Evolutionary conservation across 257 asterid genomes (phyloP), one percentile per base, ranked within the genome.

Genomic region (Buddleja alternifolia): DNA sequence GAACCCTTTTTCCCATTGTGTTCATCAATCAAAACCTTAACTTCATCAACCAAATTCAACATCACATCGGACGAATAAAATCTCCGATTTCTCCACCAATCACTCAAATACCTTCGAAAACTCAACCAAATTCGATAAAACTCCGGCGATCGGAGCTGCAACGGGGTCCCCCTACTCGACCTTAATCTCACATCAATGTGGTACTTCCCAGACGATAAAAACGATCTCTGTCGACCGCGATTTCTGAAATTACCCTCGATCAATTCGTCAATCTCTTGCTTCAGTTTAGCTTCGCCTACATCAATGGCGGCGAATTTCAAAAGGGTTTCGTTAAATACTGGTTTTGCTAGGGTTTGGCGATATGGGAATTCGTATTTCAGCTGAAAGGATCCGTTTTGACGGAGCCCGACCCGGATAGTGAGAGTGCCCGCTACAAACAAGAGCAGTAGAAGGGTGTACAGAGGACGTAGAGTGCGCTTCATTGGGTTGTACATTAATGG

Each of bases 21-120:
- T 10, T 64, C 73, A 67, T 77, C 85, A 19, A 78, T 61, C 61
- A 70, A 69, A 34, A 25, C 46, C 40, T 75, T 84, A 45, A 89
- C 56, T 58, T 23, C 70, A 36, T 47, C 61, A 17, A 25, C 78
- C 77, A 89, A 74, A 67, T 87, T 84, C 63, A 82, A 20, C 93
- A 94, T 79, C 16, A 65, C 63, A 46, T 86, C 89, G 0, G 81
- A n/a, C n/a, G n/a, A 66, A 14, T 71, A 23, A 46, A 77, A 79
- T 80, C 82, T 76, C 37, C 97, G 82, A 34, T 83, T 84, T 73
- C 91, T 77, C 24, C 77, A 82, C 99, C 99, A 94, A 73, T 87
- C 92, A 42, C 78, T 80, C 47, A 93, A 67, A 50, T 63, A 66
- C 68, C 87, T 73, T 69, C 88, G 53, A 24, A 90, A 88, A 41